Percentiles rank a stretch among this genome's conserved stretches.
Evolutionary conservation across 352 stramenopile genomes (phyloP).

Genomic region (Thraustochytrium sp.): DNA sequence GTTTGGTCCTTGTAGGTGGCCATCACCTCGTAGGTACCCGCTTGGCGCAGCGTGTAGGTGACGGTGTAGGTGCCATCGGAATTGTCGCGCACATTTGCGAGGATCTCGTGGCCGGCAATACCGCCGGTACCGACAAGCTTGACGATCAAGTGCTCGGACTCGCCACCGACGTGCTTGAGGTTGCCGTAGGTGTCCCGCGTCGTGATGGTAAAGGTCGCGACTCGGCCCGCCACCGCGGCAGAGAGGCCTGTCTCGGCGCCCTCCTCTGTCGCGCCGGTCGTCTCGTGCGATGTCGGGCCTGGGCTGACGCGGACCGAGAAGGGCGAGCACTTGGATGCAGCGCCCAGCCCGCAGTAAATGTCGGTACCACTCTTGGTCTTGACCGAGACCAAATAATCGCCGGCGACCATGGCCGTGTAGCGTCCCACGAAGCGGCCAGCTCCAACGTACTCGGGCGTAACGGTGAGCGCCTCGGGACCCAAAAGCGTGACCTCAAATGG

Average conservation of each 20-base stretch:
- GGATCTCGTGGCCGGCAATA: conserved; percentile 57
- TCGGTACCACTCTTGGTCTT: conserved; percentile 77
- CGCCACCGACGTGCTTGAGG: conserved; percentile 57
- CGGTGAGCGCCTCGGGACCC: conserved; percentile 54
- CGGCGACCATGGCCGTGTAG: conserved; percentile 75
- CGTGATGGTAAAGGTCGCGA: conserved; percentile 86
- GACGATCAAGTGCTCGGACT: conserved; percentile 65
- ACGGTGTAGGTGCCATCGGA: conserved; percentile 76
- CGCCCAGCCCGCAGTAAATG: conserved; percentile 87
- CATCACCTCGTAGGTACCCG: conserved; percentile 74
- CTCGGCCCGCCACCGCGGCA: conserved; percentile 72
- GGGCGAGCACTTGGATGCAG: conserved; percentile 84
- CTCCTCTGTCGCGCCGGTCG: conserved; percentile 78
- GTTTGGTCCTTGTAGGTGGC: conserved; percentile 67
- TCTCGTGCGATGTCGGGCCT: conserved; percentile 75
- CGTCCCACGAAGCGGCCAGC: conserved; percentile 79
- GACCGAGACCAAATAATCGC: conserved; percentile 78
- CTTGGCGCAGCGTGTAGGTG: conserved; percentile 83
- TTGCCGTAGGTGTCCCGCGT: conserved; percentile 89
- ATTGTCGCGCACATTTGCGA: conserved; percentile 62
- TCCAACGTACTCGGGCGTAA: conserved; percentile 73
- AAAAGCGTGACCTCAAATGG: conserved; percentile 63
- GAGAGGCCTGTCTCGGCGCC: conserved; percentile 60
- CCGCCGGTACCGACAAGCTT: conserved; percentile 64
- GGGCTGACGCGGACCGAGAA: conserved; percentile 77